A percentile compares a stretch with the other conserved stretches of the same genome.
phyloP scores from a whole-genome alignment of 257 asterid species.

The Solanum virginianum region DNA sequence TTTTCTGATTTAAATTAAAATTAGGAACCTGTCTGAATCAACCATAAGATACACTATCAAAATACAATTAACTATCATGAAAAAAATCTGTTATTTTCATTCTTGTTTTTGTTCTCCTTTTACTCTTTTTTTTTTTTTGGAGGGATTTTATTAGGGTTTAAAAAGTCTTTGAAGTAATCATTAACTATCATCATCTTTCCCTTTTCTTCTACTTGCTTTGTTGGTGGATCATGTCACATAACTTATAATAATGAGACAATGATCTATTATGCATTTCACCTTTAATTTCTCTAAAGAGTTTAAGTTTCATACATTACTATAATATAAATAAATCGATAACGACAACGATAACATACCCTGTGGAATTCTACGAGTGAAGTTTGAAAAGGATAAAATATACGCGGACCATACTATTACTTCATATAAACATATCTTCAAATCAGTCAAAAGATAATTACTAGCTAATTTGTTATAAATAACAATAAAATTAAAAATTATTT shows the following conservation, averaged over 20 bases:
- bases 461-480: no score
- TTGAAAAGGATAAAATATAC: no score
- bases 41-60: background rate
- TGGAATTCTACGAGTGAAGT: fast-evolving
- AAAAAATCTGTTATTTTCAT: background rate
- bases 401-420: no score
- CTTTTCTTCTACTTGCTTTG: background rate
- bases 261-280: background rate
- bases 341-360: no score
- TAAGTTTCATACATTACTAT: background rate
- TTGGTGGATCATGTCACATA: background rate
- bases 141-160: background rate
- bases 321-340: no score
- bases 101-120: background rate
- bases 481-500: background rate
- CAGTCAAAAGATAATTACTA: no score
- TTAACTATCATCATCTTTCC: background rate
- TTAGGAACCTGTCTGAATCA: background rate
- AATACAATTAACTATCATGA: background rate
- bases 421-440: no score
- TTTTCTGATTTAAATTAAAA: background rate
- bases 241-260: background rate
- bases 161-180: background rate
- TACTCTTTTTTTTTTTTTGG: background rate
- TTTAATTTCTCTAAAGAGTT: background rate